Evolutionary conservation across 2,329 filamentous ascomycete species (phyloP).

Genomic region (Fusarium clavum): DNA sequence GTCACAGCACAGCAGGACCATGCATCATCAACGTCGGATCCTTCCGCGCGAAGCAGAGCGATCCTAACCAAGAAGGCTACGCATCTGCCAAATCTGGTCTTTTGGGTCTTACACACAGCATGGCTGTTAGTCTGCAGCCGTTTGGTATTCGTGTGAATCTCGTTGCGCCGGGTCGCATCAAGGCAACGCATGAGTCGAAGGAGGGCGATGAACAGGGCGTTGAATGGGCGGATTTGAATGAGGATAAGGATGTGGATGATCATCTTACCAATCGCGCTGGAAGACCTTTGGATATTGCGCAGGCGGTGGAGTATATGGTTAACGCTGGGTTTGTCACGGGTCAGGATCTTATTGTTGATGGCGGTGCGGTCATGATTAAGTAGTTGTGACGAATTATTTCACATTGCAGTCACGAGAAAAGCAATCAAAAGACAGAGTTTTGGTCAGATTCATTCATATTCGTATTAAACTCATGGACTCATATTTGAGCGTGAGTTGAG

Average conservation of each 20-base stretch:
- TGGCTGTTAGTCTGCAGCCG: slow-evolving; percentile 11
- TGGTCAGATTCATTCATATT: slow-evolving; percentile 20
- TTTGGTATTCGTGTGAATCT: slow-evolving; percentile 13
- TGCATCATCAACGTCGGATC: slow-evolving; percentile 23
- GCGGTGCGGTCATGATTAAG: slow-evolving; percentile 17
- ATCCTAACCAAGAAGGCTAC: slow-evolving; percentile 17
- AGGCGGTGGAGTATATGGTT: slow-evolving; percentile 17
- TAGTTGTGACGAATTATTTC: neutral
- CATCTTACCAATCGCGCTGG: slow-evolving; percentile 18
- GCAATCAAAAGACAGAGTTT: neutral
- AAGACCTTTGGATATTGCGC: slow-evolving; percentile 13
- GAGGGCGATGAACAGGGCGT: slow-evolving; percentile 10
- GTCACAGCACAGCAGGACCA: slow-evolving; percentile 13
- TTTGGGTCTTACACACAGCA: slow-evolving; percentile 12
- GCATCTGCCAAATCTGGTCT: slow-evolving; percentile 19
- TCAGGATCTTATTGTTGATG: slow-evolving; percentile 17
- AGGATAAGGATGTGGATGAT: slow-evolving; percentile 18
- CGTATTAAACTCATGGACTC: slow-evolving; percentile 30
- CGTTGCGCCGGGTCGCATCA: slow-evolving; percentile 16
- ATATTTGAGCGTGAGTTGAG: slow-evolving; percentile 14
- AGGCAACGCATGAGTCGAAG: slow-evolving; percentile 5
- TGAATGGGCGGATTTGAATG: slow-evolving; percentile 10
- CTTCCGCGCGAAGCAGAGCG: slow-evolving; percentile 13
- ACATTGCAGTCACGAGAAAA: neutral
- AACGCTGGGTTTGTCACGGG: slow-evolving; percentile 23